A percentile compares a stretch with the other conserved stretches of the same genome.
These are phyloP conservation scores for Ustanciosporium gigantosporum DNA, from an alignment of 1,284 basidiomycete genomes.

Conservation along the genomic window DNA sequence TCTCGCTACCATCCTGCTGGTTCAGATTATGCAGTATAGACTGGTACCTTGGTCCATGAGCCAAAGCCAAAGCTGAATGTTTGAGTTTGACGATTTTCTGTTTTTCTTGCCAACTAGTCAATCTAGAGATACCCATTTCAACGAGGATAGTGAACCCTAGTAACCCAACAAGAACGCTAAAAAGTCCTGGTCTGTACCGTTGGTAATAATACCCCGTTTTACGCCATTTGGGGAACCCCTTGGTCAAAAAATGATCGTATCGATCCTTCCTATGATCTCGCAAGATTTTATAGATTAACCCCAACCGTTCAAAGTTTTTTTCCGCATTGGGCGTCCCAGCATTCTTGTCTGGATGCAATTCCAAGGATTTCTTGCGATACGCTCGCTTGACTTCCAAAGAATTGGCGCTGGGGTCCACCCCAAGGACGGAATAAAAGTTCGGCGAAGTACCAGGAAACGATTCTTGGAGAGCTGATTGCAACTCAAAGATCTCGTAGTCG, in stretches of 20 bases:
- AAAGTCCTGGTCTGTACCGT: slow-evolving; percentile 52
- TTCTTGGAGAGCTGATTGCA: slow-evolving; percentile 52
- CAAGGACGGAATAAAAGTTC: slow-evolving; percentile 56
- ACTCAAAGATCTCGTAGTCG: slow-evolving; percentile 58
- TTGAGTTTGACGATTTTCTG: slow-evolving; percentile 37
- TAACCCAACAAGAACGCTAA: slow-evolving; percentile 36
- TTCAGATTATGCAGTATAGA: too few relatives aligned
- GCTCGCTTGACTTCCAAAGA: slow-evolving; percentile 49
- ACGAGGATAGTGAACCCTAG: slow-evolving; percentile 32
- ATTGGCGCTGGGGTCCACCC: slow-evolving; percentile 30
- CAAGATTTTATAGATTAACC: slow-evolving; percentile 57
- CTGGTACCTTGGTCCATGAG: slow-evolving; percentile 53
- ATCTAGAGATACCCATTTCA: slow-evolving; percentile 20
- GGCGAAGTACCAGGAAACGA: slow-evolving; percentile 9
- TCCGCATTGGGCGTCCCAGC: slow-evolving; percentile 31
- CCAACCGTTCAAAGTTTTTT: slow-evolving; percentile 55
- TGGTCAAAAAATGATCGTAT: slow-evolving; percentile 56
- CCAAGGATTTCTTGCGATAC: slow-evolving; percentile 53
- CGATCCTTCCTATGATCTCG: slow-evolving; percentile 55
- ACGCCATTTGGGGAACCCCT: slow-evolving; percentile 59
- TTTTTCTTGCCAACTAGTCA: slow-evolving; percentile 44
- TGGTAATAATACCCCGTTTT: slow-evolving; percentile 55
- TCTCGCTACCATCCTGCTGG: neutral
- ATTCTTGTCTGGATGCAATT: slow-evolving; percentile 59
- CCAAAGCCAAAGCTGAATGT: slow-evolving; percentile 41